Conservation (phyloP, 306 rosid genomes). For the Castanea sativa region DNA sequence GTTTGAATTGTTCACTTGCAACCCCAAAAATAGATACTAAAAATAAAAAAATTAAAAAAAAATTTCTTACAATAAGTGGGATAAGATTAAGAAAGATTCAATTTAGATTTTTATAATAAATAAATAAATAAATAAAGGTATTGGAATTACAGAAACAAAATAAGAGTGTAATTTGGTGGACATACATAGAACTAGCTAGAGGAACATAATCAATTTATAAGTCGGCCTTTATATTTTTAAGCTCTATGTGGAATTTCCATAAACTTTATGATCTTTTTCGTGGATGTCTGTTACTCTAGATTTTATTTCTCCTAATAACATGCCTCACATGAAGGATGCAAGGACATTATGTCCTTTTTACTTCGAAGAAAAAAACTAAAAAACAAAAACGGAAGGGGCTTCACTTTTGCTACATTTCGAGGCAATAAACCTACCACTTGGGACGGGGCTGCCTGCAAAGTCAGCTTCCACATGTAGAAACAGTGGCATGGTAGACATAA, state of each 20-base stretch:
- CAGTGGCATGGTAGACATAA: neutral
- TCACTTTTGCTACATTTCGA: neutral
- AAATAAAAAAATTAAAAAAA: too few species aligned
- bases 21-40: too few species aligned
- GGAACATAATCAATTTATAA: neutral
- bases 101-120: too few species aligned
- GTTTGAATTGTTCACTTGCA: neutral
- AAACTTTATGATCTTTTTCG: neutral
- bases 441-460: slow-evolving; percentile 9
- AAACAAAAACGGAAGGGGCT: neutral
- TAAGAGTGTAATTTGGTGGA: neutral
- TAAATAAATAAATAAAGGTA: too few species aligned
- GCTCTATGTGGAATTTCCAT: too few species aligned
- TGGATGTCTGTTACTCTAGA: neutral
- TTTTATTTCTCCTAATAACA: neutral
- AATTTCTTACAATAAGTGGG: too few species aligned
- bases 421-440: neutral
- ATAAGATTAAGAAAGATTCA: too few species aligned
- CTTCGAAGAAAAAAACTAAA: neutral
- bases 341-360: neutral
- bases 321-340: neutral
- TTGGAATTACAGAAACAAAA: neutral
- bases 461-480: slow-evolving; percentile 26
- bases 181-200: neutral
- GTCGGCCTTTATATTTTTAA: too few species aligned